Base-by-base conservation (phyloP, 805 yeast species). In the Cyberlindnera mississippiensis region DNA sequence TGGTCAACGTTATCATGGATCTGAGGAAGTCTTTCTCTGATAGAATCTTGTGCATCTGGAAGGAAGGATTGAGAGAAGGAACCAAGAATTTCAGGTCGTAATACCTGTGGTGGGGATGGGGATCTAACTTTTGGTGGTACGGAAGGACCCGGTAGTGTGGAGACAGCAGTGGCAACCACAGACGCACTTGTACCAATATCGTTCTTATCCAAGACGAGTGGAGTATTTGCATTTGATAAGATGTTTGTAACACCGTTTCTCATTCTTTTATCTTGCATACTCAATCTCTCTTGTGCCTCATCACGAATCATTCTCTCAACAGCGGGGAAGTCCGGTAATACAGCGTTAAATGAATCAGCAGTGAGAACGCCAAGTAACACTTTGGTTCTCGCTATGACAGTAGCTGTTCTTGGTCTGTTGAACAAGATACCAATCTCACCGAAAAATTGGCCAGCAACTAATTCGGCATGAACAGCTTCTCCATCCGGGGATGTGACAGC, bases 361-460 rank as follows among this genome's bases (percentile, higher is more conserved):
- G 88, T 82, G 33, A 84, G 64, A 1, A 82, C 83, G 2, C 87
- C 89, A 6, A 81, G 66, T 38, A 85, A 61, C 1, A 85, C 87
- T 50, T 71, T 75, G 1, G 85, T 74, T 46, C 82, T 63, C 3
- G 90, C 83, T 17, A 83, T 77, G 12, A 84, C 89, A 2, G 89
- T 82, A 0, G 91, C 91, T 0, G 90, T 83, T 51, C 91, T 66
- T 15, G 90, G 89, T 37, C 90, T 66, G 57, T 81, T 80, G 63
- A 80, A 83, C 24, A 84, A 62, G 33, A 84, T 82, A 8, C 91
- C 91, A 41, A 84, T 83, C 55, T 85, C 91, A 12, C 93, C 93
- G 57, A 84, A 85, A 49, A 80, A 82, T 16, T 81, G 71, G 2
- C 91, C 91, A 4, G 81, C 72, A 4, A 73, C 71, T 8, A 84